Percentiles rank a stretch among this genome's conserved stretches.
phyloP scores from a whole-genome alignment of 1,284 basidiomycete species.

The Boletus nobilissimus region DNA sequence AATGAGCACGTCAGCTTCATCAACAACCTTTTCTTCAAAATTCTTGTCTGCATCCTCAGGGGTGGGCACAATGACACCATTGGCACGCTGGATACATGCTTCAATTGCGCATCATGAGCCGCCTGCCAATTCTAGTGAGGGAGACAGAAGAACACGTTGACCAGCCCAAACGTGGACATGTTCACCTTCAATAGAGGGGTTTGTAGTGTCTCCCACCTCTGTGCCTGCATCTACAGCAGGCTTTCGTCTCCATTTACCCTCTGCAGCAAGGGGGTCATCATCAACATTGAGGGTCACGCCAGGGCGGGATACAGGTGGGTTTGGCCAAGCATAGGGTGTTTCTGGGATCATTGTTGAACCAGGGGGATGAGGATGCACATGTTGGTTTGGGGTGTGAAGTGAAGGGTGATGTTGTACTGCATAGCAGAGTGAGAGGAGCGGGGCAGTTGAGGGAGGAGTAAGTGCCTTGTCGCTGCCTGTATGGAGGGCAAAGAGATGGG shows the following conservation, averaged over 20 bases:
- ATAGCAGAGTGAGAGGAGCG: not conserved
- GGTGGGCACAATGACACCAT: conserved; percentile 62
- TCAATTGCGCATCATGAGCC: conserved; percentile 65
- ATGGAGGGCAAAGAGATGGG: conserved; percentile 79
- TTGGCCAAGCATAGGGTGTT: conserved; percentile 78
- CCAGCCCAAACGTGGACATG: conserved; percentile 57
- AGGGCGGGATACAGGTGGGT: conserved; percentile 60
- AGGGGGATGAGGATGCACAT: conserved; percentile 76
- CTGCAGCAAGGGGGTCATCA: conserved; percentile 29
- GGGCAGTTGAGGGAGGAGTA: not conserved
- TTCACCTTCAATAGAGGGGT: conserved; percentile 28
- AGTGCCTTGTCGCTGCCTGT: conserved; percentile 58
- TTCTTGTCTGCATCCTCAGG: conserved; percentile 48
- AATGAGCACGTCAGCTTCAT: conserved; percentile 73
- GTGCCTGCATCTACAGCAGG: conserved; percentile 8
- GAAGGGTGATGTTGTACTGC: conserved; percentile 68
- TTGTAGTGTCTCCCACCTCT: not conserved
- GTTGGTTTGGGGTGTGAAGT: conserved; percentile 61
- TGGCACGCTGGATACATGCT: conserved; percentile 63
- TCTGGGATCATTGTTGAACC: conserved; percentile 84
- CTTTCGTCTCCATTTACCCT: conserved; percentile 35
- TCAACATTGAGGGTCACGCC: conserved; percentile 33
- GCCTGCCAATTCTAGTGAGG: conserved; percentile 61
- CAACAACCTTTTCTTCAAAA: conserved; percentile 54
- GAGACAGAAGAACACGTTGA: conserved; percentile 67